phyloP scores from a whole-genome alignment of 2,329 filamentous ascomycete species.

The Diatrype stigma region DNA sequence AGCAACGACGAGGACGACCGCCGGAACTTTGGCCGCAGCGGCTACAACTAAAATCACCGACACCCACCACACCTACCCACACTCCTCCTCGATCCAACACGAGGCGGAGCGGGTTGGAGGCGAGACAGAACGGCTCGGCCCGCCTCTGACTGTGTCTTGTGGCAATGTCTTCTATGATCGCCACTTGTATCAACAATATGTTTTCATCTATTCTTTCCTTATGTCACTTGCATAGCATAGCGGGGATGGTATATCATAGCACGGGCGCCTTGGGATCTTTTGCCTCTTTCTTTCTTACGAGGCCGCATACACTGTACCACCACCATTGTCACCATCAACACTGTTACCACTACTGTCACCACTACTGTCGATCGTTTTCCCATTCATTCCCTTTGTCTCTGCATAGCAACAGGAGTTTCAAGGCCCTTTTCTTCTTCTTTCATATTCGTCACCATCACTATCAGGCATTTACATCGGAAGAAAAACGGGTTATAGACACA shows the following conservation, averaged over 20 bases:
- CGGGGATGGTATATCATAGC: background rate
- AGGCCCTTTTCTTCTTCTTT: slow-evolving; percentile 1
- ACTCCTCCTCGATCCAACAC: too few relatives aligned
- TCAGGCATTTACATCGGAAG: slow-evolving; percentile 21
- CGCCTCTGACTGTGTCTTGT: background rate
- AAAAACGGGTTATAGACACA: slow-evolving; percentile 8
- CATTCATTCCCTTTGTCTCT: slow-evolving; percentile 15
- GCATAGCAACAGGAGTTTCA: slow-evolving; percentile 15
- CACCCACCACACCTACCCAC: slow-evolving; percentile 12
- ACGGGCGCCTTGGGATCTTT: background rate
- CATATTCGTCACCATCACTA: background rate
- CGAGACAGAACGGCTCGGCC: background rate
- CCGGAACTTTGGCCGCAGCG: slow-evolving; percentile 21
- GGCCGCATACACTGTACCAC: background rate
- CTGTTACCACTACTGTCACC: background rate
- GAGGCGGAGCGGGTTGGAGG: too few relatives aligned
- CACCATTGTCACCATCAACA: background rate
- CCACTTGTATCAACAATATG: background rate
- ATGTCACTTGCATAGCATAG: background rate
- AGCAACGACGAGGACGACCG: slow-evolving; percentile 17
- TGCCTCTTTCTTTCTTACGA: background rate
- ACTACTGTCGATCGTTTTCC: slow-evolving; percentile 2
- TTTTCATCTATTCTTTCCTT: background rate
- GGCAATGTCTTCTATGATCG: background rate
- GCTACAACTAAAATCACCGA: slow-evolving; percentile 23